phyloP scores from a whole-genome alignment of 345 rosid genomes.

The Clausena lansium region DNA sequence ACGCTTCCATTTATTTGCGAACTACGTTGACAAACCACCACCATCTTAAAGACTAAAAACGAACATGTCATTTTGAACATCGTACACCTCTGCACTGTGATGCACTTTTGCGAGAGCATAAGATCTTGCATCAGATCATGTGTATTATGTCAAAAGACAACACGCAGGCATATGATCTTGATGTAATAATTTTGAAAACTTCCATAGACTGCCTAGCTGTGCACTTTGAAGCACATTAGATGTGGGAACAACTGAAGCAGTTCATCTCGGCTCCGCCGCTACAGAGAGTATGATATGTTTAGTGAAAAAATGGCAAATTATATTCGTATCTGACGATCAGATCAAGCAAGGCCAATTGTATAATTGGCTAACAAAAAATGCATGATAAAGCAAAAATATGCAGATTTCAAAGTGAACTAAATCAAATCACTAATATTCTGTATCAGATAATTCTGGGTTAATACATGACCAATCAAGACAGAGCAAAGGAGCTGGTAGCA shows the following conservation, averaged over 20 bases:
- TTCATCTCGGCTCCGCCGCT: constrained; percentile 72
- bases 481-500: background rate
- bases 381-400: background rate
- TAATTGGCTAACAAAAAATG: background rate
- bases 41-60: background rate
- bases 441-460: background rate
- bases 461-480: background rate
- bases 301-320: background rate
- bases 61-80: background rate
- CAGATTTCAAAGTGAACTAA: background rate
- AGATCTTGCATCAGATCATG: background rate
- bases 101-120: background rate
- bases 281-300: constrained; percentile 5
- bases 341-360: background rate
- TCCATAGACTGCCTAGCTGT: constrained; percentile 47
- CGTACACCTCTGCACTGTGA: background rate
- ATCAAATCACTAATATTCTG: background rate
- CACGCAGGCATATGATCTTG: no score
- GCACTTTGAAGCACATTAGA: constrained; percentile 83
- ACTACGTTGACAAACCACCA: background rate
- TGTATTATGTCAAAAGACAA: no score
- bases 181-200: constrained; percentile 8
- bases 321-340: background rate
- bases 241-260: constrained; percentile 72
- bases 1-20: background rate